A percentile compares a stretch with the other conserved stretches of the same genome.
Evolutionary conservation across 2,329 filamentous ascomycete species (phyloP).

Genomic region (Gremmenia infestans): DNA sequence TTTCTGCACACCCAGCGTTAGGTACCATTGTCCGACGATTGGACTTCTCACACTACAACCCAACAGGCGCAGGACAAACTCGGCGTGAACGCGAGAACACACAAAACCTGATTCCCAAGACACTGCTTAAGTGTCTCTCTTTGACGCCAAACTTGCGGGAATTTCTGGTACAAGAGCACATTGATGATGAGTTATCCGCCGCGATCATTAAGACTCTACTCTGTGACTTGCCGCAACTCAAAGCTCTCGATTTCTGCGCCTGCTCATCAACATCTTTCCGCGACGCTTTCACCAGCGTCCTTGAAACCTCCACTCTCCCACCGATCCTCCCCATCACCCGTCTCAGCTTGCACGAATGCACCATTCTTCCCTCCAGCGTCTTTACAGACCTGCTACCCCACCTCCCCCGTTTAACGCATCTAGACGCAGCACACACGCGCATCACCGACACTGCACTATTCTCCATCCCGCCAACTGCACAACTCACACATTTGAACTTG

Average conservation of each 20-base stretch:
- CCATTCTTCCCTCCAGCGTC: slow-evolving; percentile 59
- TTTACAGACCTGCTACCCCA: slow-evolving; percentile 69
- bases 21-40: slow-evolving; percentile 73
- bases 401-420: slow-evolving; percentile 64
- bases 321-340: slow-evolving; percentile 56
- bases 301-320: slow-evolving; percentile 37
- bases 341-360: slow-evolving; percentile 74
- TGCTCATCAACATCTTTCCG: slow-evolving; percentile 66
- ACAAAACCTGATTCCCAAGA: slow-evolving; percentile 69
- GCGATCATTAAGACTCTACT: slow-evolving; percentile 67
- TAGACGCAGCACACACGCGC: slow-evolving; percentile 74
- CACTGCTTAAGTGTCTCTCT: slow-evolving; percentile 65
- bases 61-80: slow-evolving; percentile 69
- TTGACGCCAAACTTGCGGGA: slow-evolving; percentile 70
- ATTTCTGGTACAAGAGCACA: slow-evolving; percentile 74
- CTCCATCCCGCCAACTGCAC: slow-evolving; percentile 65
- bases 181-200: slow-evolving; percentile 69
- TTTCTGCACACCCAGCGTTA: slow-evolving; percentile 60
- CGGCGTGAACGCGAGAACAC: slow-evolving; percentile 70
- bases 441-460: slow-evolving; percentile 67
- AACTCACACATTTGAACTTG: slow-evolving; percentile 72
- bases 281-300: slow-evolving; percentile 53
- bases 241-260: slow-evolving; percentile 71
- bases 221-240: slow-evolving; percentile 57
- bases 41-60: slow-evolving; percentile 84